Base-by-base conservation (phyloP, 306 rosid genomes). In the Hippophae gyantsensis region DNA sequence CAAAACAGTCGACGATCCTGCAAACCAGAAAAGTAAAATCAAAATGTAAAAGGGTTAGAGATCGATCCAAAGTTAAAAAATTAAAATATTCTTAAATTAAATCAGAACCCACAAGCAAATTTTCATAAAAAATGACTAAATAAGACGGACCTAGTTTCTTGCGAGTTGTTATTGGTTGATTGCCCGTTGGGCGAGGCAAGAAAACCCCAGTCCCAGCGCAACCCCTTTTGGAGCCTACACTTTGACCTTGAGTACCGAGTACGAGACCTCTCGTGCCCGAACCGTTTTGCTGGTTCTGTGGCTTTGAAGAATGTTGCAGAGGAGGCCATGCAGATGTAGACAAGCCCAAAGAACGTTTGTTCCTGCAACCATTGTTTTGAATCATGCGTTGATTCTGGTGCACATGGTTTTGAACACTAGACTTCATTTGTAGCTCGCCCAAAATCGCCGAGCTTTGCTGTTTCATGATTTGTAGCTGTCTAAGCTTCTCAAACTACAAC, bases 131-230 rank as follows among this genome's bases (percentile, higher is more conserved):
- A 11, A 18, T 18, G 23, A 18, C 23, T 0, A 26, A 18, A 11
- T 1, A 6, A 7, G 52, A 13, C 60, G 26, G 2, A 83, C 98
- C 94, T 74, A 69, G 67, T 53, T 81, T 87, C 54, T 59, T 74
- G 0, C 83, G 60, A 0, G 75, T 5, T 41, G 79, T 80, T 1
- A 70, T 23, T 2, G 67, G 57, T 48, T 47, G 62, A 5, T 13
- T 11, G 6, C 73, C 77, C 12, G 58, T 65, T 54, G 58, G 72
- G 26, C 92, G 85, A 42, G 98, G 98, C 56, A 90, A 61, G 57
- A 90, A 90, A 7, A 90, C 98, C 1, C 98, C 98, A 2, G 98
- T 90, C 10, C 98, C 98, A 1, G 78, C 54, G 32, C 87, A 72
- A 45, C 74, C 92, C 58, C 72, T 79, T 57, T 71, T 74, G 0